A percentile compares a stretch with the other conserved stretches of the same genome.
Evolutionary conservation across 495 filamentous ascomycete genomes (phyloP).

Genomic region (Xylaria venustula): DNA sequence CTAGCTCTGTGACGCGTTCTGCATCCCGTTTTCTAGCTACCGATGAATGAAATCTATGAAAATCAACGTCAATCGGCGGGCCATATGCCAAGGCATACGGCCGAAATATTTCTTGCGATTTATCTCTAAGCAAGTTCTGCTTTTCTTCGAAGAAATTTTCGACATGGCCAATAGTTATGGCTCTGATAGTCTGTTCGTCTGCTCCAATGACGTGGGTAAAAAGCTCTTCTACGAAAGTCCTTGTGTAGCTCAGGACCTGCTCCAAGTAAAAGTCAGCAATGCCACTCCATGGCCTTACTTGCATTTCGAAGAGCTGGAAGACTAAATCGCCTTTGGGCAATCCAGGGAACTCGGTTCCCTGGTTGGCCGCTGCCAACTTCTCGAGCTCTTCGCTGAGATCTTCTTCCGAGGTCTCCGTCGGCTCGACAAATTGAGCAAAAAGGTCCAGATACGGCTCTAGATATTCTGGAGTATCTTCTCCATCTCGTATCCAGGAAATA

Average conservation of each 20-base stretch:
- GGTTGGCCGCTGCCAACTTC: constrained; percentile 19
- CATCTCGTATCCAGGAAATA: not conserved
- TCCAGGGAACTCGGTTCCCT: constrained; percentile 24
- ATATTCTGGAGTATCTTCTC: not conserved
- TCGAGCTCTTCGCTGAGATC: constrained; percentile 15
- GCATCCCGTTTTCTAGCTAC: not conserved
- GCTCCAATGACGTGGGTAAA: constrained; percentile 20
- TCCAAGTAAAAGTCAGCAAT: constrained; percentile 24
- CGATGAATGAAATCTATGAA: not conserved
- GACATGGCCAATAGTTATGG: not conserved
- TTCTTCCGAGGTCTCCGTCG: not conserved
- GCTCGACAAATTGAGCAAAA: not conserved
- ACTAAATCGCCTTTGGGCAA: constrained; percentile 15
- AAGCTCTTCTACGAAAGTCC: constrained; percentile 19
- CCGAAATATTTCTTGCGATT: not conserved
- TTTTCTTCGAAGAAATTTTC: not conserved
- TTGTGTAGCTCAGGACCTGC: not conserved
- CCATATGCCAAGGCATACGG: not conserved
- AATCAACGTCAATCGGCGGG: not conserved
- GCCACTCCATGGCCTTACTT: constrained; percentile 16
- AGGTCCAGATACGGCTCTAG: not conserved
- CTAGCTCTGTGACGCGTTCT: not conserved
- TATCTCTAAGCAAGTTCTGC: not conserved
- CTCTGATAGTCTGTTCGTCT: constrained; percentile 12
- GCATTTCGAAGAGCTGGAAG: constrained; percentile 25